Percentiles rank a stretch among this genome's conserved stretches.
phyloP scores from a whole-genome alignment of 2,329 filamentous ascomycete species.

The Hirsutella thompsonii region DNA sequence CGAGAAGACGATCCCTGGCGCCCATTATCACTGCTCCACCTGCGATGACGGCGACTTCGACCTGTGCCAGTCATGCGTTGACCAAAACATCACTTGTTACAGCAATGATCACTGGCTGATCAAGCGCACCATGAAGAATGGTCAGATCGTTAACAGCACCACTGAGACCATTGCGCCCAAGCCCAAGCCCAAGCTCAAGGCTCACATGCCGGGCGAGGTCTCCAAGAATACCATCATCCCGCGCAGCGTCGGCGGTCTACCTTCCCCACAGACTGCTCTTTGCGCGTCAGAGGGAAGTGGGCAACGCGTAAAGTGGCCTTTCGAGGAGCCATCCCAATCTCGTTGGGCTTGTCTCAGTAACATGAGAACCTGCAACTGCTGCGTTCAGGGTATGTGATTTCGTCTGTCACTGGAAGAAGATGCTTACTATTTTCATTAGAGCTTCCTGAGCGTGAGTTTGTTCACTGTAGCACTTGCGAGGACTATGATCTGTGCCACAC shows the following conservation, averaged over 20 bases:
- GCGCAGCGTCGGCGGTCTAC: neutral
- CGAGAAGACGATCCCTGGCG: slow-evolving; percentile 61
- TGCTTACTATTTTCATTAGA: no score
- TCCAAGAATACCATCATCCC: neutral
- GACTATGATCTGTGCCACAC: slow-evolving; percentile 85
- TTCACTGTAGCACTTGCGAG: slow-evolving; percentile 73
- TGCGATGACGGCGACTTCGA: slow-evolving; percentile 94
- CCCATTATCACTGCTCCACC: slow-evolving; percentile 88
- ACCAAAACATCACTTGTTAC: slow-evolving; percentile 63
- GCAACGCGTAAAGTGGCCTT: slow-evolving; percentile 1
- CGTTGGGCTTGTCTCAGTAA: slow-evolving; percentile 10
- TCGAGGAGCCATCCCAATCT: slow-evolving; percentile 9
- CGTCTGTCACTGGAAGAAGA: no score
- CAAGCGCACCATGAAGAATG: slow-evolving; percentile 72
- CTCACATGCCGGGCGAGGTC: slow-evolving; percentile 5
- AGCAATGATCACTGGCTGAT: slow-evolving; percentile 83
- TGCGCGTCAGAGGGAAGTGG: neutral
- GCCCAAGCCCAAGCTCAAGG: slow-evolving; percentile 21
- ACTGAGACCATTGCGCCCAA: slow-evolving; percentile 70
- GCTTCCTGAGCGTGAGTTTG: slow-evolving; percentile 63
- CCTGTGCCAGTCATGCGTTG: slow-evolving; percentile 70
- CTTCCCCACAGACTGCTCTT: neutral
- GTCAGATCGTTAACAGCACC: slow-evolving; percentile 69
- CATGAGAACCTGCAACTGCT: slow-evolving; percentile 58
- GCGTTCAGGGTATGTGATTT: slow-evolving; percentile 33